phyloP scores from a whole-genome alignment of 192 early-diverging fungal genomes.

The Backusella circina region DNA sequence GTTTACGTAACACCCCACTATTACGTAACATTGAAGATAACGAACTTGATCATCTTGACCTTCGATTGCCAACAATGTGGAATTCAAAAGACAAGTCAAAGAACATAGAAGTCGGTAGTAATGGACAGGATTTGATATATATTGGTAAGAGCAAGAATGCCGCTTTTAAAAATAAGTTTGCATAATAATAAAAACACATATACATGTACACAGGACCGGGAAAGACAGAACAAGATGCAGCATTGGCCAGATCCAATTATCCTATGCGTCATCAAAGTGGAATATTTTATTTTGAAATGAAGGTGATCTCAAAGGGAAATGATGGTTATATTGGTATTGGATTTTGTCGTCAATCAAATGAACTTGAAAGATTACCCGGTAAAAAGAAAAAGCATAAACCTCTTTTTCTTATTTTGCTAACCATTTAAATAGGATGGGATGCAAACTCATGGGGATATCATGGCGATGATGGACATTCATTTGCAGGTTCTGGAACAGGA shows the following conservation, averaged over 20 bases:
- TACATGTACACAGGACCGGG: constrained; percentile 17
- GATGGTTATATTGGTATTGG: constrained; percentile 95
- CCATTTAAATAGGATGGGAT: constrained; percentile 74
- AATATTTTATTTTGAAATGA: constrained; percentile 91
- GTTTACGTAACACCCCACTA: not conserved
- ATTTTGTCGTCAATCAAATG: constrained; percentile 54
- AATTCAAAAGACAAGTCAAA: constrained; percentile 55
- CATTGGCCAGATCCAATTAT: constrained; percentile 71
- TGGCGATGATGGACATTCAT: constrained; percentile 92
- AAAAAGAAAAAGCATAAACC: not conserved
- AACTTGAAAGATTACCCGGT: constrained; percentile 79
- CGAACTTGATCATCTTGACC: constrained; percentile 8
- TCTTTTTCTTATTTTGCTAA: not conserved
- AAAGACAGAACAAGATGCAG: constrained; percentile 73
- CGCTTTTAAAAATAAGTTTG: not conserved
- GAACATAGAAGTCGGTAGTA: constrained; percentile 40
- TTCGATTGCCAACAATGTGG: constrained; percentile 55
- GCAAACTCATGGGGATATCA: constrained; percentile 92
- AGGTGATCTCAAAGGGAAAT: constrained; percentile 80
- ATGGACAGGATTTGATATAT: constrained; percentile 44
- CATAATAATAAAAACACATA: not conserved
- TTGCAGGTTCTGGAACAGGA: constrained; percentile 74
- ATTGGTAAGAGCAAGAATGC: constrained; percentile 33
- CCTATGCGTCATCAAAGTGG: constrained; percentile 84
- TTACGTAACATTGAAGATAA: not conserved